These are phyloP conservation scores for Iris pallida DNA, from an alignment of 116 monocot species.

Conservation along the genomic window DNA sequence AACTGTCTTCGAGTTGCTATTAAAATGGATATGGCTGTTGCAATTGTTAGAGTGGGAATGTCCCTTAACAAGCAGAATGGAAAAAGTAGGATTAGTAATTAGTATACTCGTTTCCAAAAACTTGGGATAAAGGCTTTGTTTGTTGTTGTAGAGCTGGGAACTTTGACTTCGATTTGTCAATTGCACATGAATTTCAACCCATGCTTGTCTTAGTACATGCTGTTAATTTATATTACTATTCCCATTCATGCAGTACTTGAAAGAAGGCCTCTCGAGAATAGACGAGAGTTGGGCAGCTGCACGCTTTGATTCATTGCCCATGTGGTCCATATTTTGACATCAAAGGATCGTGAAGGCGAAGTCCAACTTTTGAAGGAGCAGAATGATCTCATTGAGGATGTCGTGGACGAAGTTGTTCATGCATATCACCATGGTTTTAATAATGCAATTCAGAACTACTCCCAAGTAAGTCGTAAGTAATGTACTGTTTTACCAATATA, in stretches of 20 bases:
- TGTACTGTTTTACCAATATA: neutral
- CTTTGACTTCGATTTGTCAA: neutral
- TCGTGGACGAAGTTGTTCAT: constrained; percentile 98
- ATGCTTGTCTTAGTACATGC: neutral
- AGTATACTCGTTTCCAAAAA: too few relatives aligned
- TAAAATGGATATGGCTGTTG: too few relatives aligned
- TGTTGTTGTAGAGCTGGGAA: neutral
- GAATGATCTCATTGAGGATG: constrained; percentile 91
- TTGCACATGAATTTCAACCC: neutral
- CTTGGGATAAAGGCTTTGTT: neutral
- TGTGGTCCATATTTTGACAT: constrained; percentile 96
- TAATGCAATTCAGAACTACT: constrained; percentile 99
- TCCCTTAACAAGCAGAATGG: neutral
- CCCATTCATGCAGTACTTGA: constrained; percentile 57
- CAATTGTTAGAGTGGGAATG: neutral
- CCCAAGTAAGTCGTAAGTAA: constrained; percentile 52
- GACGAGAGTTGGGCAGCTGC: constrained; percentile 96
- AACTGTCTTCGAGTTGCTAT: too few relatives aligned
- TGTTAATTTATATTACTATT: constrained; percentile 8
- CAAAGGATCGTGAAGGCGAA: constrained; percentile 93
- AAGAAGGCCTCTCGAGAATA: constrained; percentile 76
- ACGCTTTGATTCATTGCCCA: constrained; percentile 99
- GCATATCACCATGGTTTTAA: constrained; percentile 99
- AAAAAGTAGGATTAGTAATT: neutral
- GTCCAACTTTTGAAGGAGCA: constrained; percentile 88